Evolutionary conservation across 108 stramenopile species (phyloP).

Genomic region (Epipyxis sp.): DNA sequence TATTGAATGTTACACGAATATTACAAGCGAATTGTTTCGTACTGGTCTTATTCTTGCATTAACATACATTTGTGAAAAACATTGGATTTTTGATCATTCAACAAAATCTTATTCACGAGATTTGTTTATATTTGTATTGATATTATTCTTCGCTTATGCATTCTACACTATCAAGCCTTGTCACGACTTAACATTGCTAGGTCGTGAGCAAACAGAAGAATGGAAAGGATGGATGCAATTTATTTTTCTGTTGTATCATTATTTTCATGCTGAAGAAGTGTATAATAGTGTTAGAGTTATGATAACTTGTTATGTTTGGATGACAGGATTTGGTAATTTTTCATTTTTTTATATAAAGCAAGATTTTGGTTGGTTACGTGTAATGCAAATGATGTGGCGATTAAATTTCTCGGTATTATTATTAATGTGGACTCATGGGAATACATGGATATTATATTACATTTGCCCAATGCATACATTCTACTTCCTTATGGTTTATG

Average conservation of each 20-base stretch:
- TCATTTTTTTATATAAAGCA: slow-evolving; percentile 83
- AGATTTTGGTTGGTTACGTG: slow-evolving; percentile 80
- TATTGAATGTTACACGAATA: slow-evolving; percentile 11
- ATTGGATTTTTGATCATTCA: slow-evolving; percentile 23
- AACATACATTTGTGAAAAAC: slow-evolving; percentile 25
- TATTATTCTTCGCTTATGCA: slow-evolving; percentile 28
- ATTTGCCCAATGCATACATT: slow-evolving; percentile 96
- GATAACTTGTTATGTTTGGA: slow-evolving; percentile 97
- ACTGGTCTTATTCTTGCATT: slow-evolving; percentile 4
- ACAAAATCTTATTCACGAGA: slow-evolving; percentile 26
- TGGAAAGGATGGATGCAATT: slow-evolving; percentile 99
- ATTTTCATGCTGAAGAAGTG: slow-evolving; percentile 87
- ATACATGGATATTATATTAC: slow-evolving; percentile 94
- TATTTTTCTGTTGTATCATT: slow-evolving; percentile 94
- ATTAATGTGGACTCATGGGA: slow-evolving; percentile 80
- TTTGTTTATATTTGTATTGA: slow-evolving; percentile 33
- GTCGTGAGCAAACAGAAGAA: slow-evolving; percentile 92
- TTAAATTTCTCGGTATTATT: slow-evolving; percentile 91
- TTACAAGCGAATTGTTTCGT: neutral
- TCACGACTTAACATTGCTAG: neutral
- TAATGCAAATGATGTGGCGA: slow-evolving; percentile 94
- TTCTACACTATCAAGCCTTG: slow-evolving; percentile 18
- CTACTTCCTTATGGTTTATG: slow-evolving; percentile 91
- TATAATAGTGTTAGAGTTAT: slow-evolving; percentile 93
- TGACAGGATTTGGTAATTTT: slow-evolving; percentile 97